Evolutionary conservation across 2,329 filamentous ascomycete genomes (phyloP), one percentile per base, ranked within the genome.

Genomic region (Sclerotinia glacialis): DNA sequence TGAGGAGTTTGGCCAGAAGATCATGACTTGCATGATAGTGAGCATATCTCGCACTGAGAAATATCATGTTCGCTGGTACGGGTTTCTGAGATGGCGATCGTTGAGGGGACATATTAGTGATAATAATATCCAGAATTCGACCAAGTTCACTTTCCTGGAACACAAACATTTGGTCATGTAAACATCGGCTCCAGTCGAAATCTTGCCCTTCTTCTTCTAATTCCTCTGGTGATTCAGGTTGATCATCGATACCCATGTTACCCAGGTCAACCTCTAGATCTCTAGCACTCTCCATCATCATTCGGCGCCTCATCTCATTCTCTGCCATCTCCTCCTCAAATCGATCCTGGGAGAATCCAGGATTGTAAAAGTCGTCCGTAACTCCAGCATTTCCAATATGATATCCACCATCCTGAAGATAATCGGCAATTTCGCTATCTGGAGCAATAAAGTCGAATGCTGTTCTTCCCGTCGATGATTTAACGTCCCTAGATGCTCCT

Each of bases 161-260:
- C 47, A 99, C 95, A 77, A 99, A 99, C 95, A 99, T 99, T 77
- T 99, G 95, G 77, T 99, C 95, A 76, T 97, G 92, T 59, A 97
- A 82, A 78, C 95, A 99, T 73, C 91, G 85, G 70, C 90, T 90
- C 95, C 95, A 99, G 68, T 97, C 90, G 74, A 99, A 99, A 70
- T 98, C 95, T 74, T 96, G 93, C 66, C 89, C 87, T 67, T 97
- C 93, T 74, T 96, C 92, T 72, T 92, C 90, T 26, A 93, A 85
- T 64, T 97, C 93, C 68, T 94, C 92, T 21, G 85, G 82, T 23
- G 86, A 83, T 86, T 98, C 95, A 63, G 93, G 92, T 75, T 96
- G 90, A 77, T 99, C 95, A 76, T 99, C 95, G 74, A 99, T 89
- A 40, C 95, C 95, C 66, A 99, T 86, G 73, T 97, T 99, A 16